phyloP scores from a whole-genome alignment of 163 green algal genomes.

The Trebouxia gelatinosa region DNA sequence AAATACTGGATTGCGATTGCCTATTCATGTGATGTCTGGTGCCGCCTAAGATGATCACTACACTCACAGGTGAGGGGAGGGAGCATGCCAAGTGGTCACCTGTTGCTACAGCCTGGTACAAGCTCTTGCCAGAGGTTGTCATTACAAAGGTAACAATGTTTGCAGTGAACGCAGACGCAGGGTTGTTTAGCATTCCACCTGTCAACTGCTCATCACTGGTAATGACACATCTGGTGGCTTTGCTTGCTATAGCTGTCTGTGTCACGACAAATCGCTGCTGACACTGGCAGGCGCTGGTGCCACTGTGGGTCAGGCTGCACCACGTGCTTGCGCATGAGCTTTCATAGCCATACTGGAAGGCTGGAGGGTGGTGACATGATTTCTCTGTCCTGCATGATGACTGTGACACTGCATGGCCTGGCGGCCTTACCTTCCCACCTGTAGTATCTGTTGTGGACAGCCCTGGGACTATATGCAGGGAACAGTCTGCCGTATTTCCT shows the following conservation, averaged over 20 bases:
- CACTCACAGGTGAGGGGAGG: slow-evolving; percentile 61
- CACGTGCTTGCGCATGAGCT: no score
- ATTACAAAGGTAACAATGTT: slow-evolving; percentile 54
- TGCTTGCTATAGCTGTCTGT: background rate
- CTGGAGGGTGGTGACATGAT: no score
- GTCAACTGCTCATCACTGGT: background rate
- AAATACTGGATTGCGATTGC: no score
- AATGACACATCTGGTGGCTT: background rate
- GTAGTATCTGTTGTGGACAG: no score
- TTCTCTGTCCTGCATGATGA: no score
- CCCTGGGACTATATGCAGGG: no score
- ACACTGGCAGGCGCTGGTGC: background rate
- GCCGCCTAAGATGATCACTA: background rate
- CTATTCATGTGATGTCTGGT: no score
- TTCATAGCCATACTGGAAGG: no score
- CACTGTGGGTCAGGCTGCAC: no score
- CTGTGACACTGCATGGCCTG: no score
- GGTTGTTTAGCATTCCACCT: background rate
- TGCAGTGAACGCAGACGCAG: background rate
- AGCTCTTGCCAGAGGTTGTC: slow-evolving; percentile 76
- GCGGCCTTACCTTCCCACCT: no score
- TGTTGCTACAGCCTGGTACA: slow-evolving; percentile 92
- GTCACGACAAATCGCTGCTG: background rate
- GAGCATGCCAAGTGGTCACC: slow-evolving; percentile 98
- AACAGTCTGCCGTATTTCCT: no score